Conservation (phyloP, 129 eudicot genomes). For the Mikania micrantha region DNA sequence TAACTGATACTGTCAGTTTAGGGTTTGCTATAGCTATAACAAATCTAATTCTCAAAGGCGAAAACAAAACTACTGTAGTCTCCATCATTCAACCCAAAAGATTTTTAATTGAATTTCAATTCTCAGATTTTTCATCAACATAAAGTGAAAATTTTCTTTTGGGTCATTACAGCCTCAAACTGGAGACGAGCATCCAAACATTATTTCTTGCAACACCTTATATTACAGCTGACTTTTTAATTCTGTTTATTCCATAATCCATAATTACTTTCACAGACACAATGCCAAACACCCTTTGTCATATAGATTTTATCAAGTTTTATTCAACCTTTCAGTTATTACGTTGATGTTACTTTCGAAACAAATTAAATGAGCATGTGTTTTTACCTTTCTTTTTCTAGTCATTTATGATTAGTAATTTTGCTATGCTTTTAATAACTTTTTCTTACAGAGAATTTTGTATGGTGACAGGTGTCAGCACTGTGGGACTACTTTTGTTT, state of each 20-base stretch:
- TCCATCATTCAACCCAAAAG: background rate
- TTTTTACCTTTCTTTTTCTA: background rate
- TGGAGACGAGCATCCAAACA: background rate
- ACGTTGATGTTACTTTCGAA: background rate
- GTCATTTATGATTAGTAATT: background rate
- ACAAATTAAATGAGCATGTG: background rate
- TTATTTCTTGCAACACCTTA: background rate
- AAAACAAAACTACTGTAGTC: background rate
- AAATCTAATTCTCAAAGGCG: background rate
- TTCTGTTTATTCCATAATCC: background rate
- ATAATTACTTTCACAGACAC: background rate
- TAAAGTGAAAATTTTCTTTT: background rate
- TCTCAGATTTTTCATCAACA: background rate
- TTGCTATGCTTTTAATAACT: background rate
- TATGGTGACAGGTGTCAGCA: constrained; percentile 66
- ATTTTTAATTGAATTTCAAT: background rate
- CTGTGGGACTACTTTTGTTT: constrained; percentile 97
- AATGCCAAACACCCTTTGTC: background rate
- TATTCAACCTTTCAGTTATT: background rate
- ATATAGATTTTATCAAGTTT: background rate
- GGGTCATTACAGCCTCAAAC: background rate
- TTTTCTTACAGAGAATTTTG: background rate
- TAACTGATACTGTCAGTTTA: background rate
- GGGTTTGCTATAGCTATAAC: background rate
- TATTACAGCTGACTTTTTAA: background rate